Base-by-base conservation (phyloP, 2,329 filamentous ascomycete species). In the Fusarium sp. region DNA sequence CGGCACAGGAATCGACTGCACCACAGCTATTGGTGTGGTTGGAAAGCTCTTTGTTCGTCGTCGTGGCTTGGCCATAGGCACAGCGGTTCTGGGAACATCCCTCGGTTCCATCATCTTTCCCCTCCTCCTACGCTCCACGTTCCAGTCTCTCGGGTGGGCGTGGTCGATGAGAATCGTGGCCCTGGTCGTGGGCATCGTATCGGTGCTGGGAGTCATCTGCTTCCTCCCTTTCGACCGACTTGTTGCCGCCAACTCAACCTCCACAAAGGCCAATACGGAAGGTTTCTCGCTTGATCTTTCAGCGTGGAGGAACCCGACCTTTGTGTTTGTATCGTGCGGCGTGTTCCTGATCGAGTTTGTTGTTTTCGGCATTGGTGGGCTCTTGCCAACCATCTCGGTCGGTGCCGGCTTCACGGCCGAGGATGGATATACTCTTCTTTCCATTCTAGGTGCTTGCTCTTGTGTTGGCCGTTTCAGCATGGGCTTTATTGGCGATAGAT, bases 321-420 rank as follows among this genome's bases (percentile, higher is more conserved):
- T 87, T 37, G 78, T 76, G 0, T 82, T 86, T 22, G 75, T 86
- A 2, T 81, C 83, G 0, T 70, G 81, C 7, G 82, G 81, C 1
- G 77, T 86, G 2, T 85, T 86, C 58, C 75, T 83, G 0, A 83
- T 88, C 20, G 86, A 88, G 27, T 84, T 87, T 50, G 85, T 85
- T 22, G 81, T 87, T 6, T 87, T 86, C 45, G 85, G 85, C 4
- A 82, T 84, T 5, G 81, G 82, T 0, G 83, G 84, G 0, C 81
- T 87, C 3, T 76, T 87, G 1, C 86, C 86, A 1, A 86, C 85
- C 0, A 86, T 87, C 65, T 82, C 83, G 0, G 81, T 78, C 1
- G 74, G 57, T 0, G 69, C 69, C 1, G 67, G 77, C 13, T 78
- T 85, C 13, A 72, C 81, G 6, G 60, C 77, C 0, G 76, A 84